Conservation (phyloP, 2,329 filamentous ascomycete species). For the Pyrenophora tritici-repentis region DNA sequence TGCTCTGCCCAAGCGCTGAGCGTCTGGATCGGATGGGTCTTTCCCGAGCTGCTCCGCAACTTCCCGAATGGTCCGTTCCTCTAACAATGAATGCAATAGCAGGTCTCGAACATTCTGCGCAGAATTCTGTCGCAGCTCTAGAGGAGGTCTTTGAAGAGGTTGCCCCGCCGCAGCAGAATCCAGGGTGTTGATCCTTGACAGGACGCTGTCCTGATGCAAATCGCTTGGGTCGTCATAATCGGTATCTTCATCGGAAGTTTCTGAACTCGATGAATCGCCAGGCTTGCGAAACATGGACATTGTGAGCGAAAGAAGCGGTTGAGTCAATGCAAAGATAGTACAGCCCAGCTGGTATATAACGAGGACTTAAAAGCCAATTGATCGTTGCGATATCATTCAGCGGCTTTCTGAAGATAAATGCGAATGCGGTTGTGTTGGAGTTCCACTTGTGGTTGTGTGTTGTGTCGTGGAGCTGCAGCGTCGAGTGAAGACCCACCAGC, state of each 20-base stretch:
- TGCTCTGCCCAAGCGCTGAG: conserved; percentile 43
- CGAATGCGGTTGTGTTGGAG: conserved; percentile 3
- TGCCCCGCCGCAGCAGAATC: conserved; percentile 28
- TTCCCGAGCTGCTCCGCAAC: conserved; percentile 46
- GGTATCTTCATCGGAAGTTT: conserved; percentile 25
- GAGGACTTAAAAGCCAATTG: conserved; percentile 1
- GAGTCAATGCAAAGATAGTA: neutral
- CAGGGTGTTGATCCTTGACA: conserved; percentile 39
- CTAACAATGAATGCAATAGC: conserved; percentile 53
- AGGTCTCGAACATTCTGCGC: conserved; percentile 43
- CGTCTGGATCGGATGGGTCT: conserved; percentile 41
- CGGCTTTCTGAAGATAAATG: neutral
- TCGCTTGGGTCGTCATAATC: conserved; percentile 26
- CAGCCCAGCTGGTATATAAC: neutral
- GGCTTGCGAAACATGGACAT: conserved; percentile 45
- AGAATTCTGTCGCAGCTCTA: conserved; percentile 28
- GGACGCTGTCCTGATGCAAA: conserved; percentile 21
- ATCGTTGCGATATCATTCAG: conserved; percentile 3
- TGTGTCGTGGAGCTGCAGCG: conserved; percentile 23
- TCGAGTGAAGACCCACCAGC: conserved; percentile 26
- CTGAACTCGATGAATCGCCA: conserved; percentile 40
- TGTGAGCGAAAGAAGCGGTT: neutral
- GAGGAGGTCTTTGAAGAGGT: conserved; percentile 13
- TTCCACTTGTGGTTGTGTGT: conserved; percentile 16
- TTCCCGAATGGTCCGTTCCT: conserved; percentile 50